phyloP scores from a whole-genome alignment of 495 filamentous ascomycete genomes.

The Neurospora sp. region DNA sequence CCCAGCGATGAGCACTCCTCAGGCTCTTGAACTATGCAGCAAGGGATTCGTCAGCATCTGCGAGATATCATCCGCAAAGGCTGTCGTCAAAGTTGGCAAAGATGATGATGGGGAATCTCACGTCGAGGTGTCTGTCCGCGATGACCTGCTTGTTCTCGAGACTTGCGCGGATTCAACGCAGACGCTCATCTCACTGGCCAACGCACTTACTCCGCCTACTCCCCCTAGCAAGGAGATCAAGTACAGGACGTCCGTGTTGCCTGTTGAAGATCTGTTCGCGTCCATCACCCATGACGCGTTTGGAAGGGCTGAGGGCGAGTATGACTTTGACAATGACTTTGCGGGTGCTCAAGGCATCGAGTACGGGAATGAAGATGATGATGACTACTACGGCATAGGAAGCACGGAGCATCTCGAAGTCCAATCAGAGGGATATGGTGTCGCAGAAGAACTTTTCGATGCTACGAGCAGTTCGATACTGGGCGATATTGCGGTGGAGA shows the following conservation, averaged over 20 bases:
- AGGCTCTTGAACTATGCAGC: conserved; percentile 54
- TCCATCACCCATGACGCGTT: conserved; percentile 84
- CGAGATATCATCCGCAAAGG: conserved; percentile 69
- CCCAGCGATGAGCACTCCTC: conserved; percentile 32
- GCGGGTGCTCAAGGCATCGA: conserved; percentile 28
- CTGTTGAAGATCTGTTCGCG: conserved; percentile 77
- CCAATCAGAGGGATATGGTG: conserved; percentile 25
- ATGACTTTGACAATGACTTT: conserved; percentile 49
- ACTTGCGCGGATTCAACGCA: conserved; percentile 96
- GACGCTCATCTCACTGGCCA: conserved; percentile 72
- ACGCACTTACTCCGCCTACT: conserved; percentile 71
- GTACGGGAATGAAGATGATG: conserved; percentile 20
- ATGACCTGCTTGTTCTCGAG: conserved; percentile 83
- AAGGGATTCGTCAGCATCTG: conserved; percentile 77
- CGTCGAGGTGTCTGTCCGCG: conserved; percentile 69
- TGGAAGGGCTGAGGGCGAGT: conserved; percentile 43
- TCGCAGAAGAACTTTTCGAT: conserved; percentile 31
- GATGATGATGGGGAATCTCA: conserved; percentile 47
- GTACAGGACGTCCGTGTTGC: conserved; percentile 79
- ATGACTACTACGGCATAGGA: conserved; percentile 26
- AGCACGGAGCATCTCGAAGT: conserved; percentile 26
- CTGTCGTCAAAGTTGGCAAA: conserved; percentile 42
- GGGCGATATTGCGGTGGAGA: conserved; percentile 29
- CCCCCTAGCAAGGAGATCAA: conserved; percentile 71
- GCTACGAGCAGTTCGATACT: conserved; percentile 25